Evolutionary conservation across 2,329 filamentous ascomycete genomes (phyloP).

Genomic region (Alternaria sp.): DNA sequence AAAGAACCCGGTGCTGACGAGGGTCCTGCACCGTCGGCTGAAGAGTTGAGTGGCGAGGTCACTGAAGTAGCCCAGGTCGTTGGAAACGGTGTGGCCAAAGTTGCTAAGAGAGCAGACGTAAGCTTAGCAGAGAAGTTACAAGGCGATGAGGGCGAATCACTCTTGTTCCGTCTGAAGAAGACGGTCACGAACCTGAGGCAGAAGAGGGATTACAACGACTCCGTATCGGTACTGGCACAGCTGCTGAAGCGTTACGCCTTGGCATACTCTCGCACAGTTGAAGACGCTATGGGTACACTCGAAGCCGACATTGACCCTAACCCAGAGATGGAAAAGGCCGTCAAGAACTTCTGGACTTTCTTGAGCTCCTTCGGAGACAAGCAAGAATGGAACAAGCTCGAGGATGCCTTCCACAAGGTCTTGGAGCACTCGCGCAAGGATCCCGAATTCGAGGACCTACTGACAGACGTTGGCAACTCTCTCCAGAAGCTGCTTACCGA

Average conservation of each 20-base stretch:
- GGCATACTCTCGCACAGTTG: conserved; percentile 76
- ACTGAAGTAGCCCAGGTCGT: conserved; percentile 58
- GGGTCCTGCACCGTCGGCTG: conserved; percentile 61
- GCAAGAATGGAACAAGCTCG: conserved; percentile 77
- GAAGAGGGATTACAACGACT: conserved; percentile 83
- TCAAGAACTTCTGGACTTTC: conserved; percentile 82
- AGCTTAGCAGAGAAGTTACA: conserved; percentile 78
- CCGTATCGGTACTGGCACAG: conserved; percentile 78
- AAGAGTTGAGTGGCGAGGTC: conserved; percentile 67
- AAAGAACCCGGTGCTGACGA: conserved; percentile 61
- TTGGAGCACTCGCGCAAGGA: conserved; percentile 78
- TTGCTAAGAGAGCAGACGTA: conserved; percentile 67
- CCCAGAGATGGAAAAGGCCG: conserved; percentile 74
- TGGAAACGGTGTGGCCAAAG: conserved; percentile 56
- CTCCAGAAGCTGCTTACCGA: conserved; percentile 85
- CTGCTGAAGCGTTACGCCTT: conserved; percentile 81
- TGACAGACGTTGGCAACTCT: conserved; percentile 75
- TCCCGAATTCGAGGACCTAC: conserved; percentile 80
- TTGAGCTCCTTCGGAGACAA: conserved; percentile 79
- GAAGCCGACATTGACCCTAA: conserved; percentile 78
- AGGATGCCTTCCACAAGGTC: conserved; percentile 72
- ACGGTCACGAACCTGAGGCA: conserved; percentile 77
- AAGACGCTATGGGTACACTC: conserved; percentile 70
- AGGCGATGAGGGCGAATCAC: conserved; percentile 74
- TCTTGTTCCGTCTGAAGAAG: conserved; percentile 78